Evolutionary conservation across 345 rosid species (phyloP).

Genomic region (sweet orange (Citrus sinensis)): DNA sequence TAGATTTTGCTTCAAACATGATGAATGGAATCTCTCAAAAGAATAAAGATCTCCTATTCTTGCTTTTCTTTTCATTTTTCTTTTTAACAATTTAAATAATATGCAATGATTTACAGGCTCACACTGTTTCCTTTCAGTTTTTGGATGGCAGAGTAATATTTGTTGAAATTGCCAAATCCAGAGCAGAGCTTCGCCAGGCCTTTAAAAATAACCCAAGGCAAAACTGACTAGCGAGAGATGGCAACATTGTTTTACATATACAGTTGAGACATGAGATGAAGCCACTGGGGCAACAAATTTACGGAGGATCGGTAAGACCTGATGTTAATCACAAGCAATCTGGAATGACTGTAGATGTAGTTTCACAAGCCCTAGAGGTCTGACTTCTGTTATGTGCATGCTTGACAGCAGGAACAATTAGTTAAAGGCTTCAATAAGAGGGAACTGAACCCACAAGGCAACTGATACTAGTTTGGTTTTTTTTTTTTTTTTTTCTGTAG

Average conservation of each 20-base stretch:
- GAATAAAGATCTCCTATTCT: background rate
- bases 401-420: background rate
- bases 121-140: constrained; percentile 37
- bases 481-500: background rate
- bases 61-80: background rate
- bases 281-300: background rate
- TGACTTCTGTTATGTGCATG: background rate
- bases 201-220: constrained; percentile 26
- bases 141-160: constrained; percentile 84
- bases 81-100: background rate
- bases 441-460: background rate
- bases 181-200: constrained; percentile 45
- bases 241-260: background rate
- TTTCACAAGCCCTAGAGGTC: background rate
- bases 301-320: background rate
- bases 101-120: background rate
- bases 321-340: background rate
- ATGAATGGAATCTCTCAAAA: background rate
- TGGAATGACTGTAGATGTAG: no score
- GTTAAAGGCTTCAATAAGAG: background rate
- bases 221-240: background rate
- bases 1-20: background rate
- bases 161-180: constrained; percentile 71
- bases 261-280: background rate
- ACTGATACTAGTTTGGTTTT: background rate